phyloP scores from a whole-genome alignment of 768 basidiomycete genomes.

The Lactifluus rugatus region DNA sequence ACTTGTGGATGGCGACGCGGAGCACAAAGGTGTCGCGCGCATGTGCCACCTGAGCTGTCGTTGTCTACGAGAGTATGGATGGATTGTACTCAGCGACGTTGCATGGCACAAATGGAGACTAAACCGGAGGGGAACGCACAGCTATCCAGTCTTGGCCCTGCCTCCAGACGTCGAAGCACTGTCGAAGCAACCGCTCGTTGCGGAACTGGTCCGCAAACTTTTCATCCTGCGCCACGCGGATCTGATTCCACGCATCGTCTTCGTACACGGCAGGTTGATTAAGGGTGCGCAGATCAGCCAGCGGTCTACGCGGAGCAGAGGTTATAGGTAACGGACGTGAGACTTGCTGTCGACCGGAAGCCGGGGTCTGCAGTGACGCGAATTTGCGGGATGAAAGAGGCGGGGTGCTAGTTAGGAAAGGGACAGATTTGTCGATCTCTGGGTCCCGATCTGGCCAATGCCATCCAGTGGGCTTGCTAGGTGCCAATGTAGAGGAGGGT shows the following conservation, averaged over 20 bases:
- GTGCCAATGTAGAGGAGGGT: slow-evolving; percentile 8
- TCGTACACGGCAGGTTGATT: slow-evolving; percentile 46
- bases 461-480: slow-evolving; percentile 1
- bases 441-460: slow-evolving; percentile 8
- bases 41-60: slow-evolving; percentile 53
- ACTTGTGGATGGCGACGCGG: slow-evolving; percentile 47
- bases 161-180: slow-evolving; percentile 70
- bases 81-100: neutral
- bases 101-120: slow-evolving; percentile 6
- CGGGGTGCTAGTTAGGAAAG: slow-evolving; percentile 18
- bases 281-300: slow-evolving; percentile 28
- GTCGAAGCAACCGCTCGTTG: slow-evolving; percentile 50
- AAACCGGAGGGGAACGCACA: slow-evolving; percentile 37
- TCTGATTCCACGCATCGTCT: slow-evolving; percentile 71
- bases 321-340: neutral
- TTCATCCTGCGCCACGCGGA: slow-evolving; percentile 61
- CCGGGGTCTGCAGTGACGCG: slow-evolving; percentile 3
- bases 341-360: slow-evolving; percentile 2
- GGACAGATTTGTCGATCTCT: slow-evolving; percentile 14
- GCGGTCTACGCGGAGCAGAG: slow-evolving; percentile 3
- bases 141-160: slow-evolving; percentile 62
- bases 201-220: slow-evolving; percentile 62
- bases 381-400: slow-evolving; percentile 4
- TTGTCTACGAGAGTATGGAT: slow-evolving; percentile 39
- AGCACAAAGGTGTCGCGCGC: slow-evolving; percentile 61